These are phyloP conservation scores for Paecilomyces formosus DNA, from an alignment of 2,329 filamentous ascomycete species.

Conservation along the genomic window DNA sequence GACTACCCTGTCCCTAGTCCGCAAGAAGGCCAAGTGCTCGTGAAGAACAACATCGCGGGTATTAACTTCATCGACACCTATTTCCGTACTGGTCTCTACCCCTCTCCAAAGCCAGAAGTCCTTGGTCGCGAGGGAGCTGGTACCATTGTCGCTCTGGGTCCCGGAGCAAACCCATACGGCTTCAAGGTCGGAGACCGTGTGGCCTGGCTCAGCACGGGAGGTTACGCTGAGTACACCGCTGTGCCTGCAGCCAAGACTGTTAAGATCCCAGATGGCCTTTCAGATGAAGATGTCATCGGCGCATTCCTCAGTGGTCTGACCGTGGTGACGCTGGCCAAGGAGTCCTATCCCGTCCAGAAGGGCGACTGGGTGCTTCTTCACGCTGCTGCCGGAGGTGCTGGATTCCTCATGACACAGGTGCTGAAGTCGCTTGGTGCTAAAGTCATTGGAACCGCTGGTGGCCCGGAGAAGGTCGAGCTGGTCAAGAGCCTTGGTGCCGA, in stretches of 20 bases:
- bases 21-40: constrained; percentile 64
- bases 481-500: constrained; percentile 62
- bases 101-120: constrained; percentile 61
- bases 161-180: constrained; percentile 42
- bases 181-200: constrained; percentile 63
- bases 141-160: constrained; percentile 55
- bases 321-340: constrained; percentile 68
- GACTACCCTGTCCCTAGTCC: constrained; percentile 64
- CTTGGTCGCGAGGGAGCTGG: constrained; percentile 76
- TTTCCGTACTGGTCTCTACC: constrained; percentile 79
- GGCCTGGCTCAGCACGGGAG: constrained; percentile 54
- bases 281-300: constrained; percentile 58
- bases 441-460: constrained; percentile 72
- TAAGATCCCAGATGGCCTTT: constrained; percentile 56
- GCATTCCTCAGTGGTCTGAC: constrained; percentile 75
- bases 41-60: constrained; percentile 73
- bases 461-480: constrained; percentile 62
- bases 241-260: constrained; percentile 48
- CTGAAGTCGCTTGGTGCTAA: constrained; percentile 64
- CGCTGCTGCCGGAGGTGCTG: constrained; percentile 78
- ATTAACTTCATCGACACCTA: constrained; percentile 91
- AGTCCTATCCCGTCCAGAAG: constrained; percentile 62
- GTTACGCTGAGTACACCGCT: constrained; percentile 55
- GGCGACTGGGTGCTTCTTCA: constrained; percentile 80
- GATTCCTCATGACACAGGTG: constrained; percentile 67